Percentiles rank a stretch among this genome's conserved stretches.
These are phyloP conservation scores for Colletotrichum lupini DNA, from an alignment of 2,329 filamentous ascomycete genomes.

Conservation along the genomic window DNA sequence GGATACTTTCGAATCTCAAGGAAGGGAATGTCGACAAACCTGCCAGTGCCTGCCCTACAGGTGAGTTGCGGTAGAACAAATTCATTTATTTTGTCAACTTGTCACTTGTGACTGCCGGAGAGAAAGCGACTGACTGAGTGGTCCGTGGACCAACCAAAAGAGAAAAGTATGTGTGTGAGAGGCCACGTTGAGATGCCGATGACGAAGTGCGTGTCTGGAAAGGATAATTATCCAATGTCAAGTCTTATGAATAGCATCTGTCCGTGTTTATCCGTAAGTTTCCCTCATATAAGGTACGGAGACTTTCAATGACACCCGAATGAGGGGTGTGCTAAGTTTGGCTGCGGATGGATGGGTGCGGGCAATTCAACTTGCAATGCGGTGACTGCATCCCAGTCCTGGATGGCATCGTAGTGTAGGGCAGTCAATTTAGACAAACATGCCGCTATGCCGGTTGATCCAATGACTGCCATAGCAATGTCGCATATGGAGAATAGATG, in stretches of 20 bases:
- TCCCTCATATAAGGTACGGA: slow-evolving; percentile 22
- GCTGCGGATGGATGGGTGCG: not conserved
- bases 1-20: not conserved
- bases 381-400: not conserved
- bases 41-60: not conserved
- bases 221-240: not conserved
- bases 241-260: slow-evolving; percentile 21
- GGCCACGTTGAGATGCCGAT: too few relatives aligned
- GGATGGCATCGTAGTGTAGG: slow-evolving; percentile 17
- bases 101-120: not conserved
- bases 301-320: slow-evolving; percentile 7
- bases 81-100: not conserved
- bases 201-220: not conserved
- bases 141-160: not conserved
- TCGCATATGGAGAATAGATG: not conserved
- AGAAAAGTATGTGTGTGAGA: not conserved
- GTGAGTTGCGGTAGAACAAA: not conserved
- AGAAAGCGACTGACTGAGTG: not conserved
- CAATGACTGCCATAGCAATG: not conserved
- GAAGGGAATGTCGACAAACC: not conserved
- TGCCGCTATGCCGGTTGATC: slow-evolving; percentile 21
- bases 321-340: not conserved
- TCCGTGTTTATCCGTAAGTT: slow-evolving; percentile 5
- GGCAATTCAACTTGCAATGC: slow-evolving; percentile 10
- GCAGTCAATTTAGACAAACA: slow-evolving; percentile 31